Percentiles rank a stretch among this genome's conserved stretches.
phyloP scores from a whole-genome alignment of 768 basidiomycete genomes.

The Cubamyces lactineus region DNA sequence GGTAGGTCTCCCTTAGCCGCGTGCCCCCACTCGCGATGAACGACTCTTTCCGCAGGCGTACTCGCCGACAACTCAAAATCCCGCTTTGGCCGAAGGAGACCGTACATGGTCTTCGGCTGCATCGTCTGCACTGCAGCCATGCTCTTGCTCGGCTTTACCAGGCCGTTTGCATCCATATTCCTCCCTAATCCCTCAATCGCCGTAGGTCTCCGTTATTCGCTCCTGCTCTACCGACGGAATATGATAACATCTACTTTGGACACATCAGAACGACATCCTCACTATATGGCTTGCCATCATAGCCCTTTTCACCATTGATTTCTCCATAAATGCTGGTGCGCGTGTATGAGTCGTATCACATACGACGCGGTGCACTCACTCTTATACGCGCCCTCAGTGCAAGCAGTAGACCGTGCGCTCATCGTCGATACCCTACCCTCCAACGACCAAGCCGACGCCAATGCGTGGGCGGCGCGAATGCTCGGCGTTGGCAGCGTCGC shows the following conservation, averaged over 20 bases:
- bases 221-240: background rate
- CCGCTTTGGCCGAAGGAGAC: constrained; percentile 80
- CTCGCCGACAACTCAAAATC: constrained; percentile 86
- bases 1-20: constrained; percentile 45
- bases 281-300: constrained; percentile 80
- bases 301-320: constrained; percentile 71
- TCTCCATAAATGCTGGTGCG: constrained; percentile 59
- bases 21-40: background rate
- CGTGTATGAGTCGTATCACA: constrained; percentile 40
- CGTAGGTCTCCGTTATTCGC: constrained; percentile 34
- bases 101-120: constrained; percentile 81
- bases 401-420: constrained; percentile 88
- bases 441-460: constrained; percentile 76
- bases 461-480: constrained; percentile 97
- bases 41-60: constrained; percentile 42
- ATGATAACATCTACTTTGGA: background rate
- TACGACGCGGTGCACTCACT: constrained; percentile 36
- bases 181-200: constrained; percentile 37
- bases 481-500: constrained; percentile 81
- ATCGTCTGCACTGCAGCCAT: constrained; percentile 68
- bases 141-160: constrained; percentile 83
- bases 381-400: constrained; percentile 49
- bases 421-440: constrained; percentile 85
- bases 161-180: constrained; percentile 60
- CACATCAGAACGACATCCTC: constrained; percentile 57